Evolutionary conservation across 805 yeast species (phyloP).

Genomic region (Saccharomyces eubayanus): DNA sequence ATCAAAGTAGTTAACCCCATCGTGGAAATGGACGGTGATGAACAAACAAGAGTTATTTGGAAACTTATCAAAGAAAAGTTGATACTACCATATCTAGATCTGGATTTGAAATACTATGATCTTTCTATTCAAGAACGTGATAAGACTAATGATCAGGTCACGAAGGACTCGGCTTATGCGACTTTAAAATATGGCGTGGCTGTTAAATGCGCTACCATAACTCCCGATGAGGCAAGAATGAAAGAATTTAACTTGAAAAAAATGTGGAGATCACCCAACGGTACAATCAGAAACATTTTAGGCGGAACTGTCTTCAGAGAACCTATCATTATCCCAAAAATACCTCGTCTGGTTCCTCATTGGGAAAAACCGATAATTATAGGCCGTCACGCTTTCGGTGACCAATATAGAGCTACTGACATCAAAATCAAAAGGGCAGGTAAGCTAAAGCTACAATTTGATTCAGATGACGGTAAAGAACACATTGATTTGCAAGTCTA

Average conservation of each 20-base stretch:
- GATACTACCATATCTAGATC: constrained; percentile 59
- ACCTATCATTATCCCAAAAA: constrained; percentile 68
- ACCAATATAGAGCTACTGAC: constrained; percentile 78
- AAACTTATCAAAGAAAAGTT: constrained; percentile 59
- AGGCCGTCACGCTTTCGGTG: constrained; percentile 83
- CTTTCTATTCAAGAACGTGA: constrained; percentile 63
- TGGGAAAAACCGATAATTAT: constrained; percentile 80
- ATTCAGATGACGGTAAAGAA: constrained; percentile 41
- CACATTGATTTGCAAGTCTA: constrained; percentile 36
- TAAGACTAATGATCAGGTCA: constrained; percentile 61
- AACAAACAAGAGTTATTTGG: constrained; percentile 83
- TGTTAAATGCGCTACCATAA: constrained; percentile 77
- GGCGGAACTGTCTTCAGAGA: constrained; percentile 83
- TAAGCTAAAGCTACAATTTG: constrained; percentile 54
- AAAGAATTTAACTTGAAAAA: constrained; percentile 63
- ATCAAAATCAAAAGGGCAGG: constrained; percentile 55
- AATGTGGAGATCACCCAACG: constrained; percentile 85
- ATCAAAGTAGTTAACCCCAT: constrained; percentile 65
- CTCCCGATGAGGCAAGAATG: constrained; percentile 76
- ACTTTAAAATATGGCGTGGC: constrained; percentile 70
- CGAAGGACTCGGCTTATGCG: constrained; percentile 70
- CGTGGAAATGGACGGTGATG: constrained; percentile 79
- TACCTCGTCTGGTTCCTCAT: constrained; percentile 68
- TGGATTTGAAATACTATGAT: constrained; percentile 71
- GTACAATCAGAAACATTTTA: constrained; percentile 71